Percentiles rank a stretch among this genome's conserved stretches.
phyloP scores from a whole-genome alignment of 2,329 filamentous ascomycete species.

The Tolypocladium endophyticum region DNA sequence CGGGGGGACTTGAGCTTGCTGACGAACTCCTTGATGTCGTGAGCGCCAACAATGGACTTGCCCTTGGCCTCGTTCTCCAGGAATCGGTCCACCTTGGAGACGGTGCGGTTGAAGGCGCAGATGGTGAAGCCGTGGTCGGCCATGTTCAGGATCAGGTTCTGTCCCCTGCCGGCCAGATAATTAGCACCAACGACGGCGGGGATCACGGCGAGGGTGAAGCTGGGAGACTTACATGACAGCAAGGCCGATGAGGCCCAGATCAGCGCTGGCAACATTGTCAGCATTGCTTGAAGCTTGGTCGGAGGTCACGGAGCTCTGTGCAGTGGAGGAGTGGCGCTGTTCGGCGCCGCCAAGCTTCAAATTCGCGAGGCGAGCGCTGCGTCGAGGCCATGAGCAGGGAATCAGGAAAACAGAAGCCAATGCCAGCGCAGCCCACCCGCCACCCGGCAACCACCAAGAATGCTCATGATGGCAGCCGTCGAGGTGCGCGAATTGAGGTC shows the following conservation, averaged over 20 bases:
- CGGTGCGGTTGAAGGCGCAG: constrained; percentile 96
- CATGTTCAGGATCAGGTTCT: constrained; percentile 85
- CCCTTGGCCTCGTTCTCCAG: constrained; percentile 85
- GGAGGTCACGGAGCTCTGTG: constrained; percentile 10
- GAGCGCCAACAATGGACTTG: constrained; percentile 90
- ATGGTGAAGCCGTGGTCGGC: constrained; percentile 92
- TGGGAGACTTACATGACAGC: constrained; percentile 65
- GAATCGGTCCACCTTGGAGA: constrained; percentile 95
- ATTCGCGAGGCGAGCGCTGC: constrained; percentile 64
- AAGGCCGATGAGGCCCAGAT: constrained; percentile 87
- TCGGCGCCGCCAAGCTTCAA: constrained; percentile 58
- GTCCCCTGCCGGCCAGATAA: constrained; percentile 38
- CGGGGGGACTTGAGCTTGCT: constrained; percentile 95
- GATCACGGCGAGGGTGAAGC: constrained; percentile 1
- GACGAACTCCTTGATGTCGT: constrained; percentile 89
- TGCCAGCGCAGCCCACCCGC: neutral
- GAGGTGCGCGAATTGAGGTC: constrained; percentile 24
- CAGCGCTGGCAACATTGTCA: constrained; percentile 57
- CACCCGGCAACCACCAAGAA: constrained; percentile 4
- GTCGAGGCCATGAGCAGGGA: constrained; percentile 25
- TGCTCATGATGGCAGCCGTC: constrained; percentile 11
- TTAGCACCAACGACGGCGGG: constrained; percentile 6
- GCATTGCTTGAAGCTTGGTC: constrained; percentile 32
- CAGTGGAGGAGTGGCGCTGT: constrained; percentile 19
- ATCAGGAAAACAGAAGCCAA: constrained; percentile 1